Conservation (phyloP, 306 rosid species). For the Pachyrhizus erosus region DNA sequence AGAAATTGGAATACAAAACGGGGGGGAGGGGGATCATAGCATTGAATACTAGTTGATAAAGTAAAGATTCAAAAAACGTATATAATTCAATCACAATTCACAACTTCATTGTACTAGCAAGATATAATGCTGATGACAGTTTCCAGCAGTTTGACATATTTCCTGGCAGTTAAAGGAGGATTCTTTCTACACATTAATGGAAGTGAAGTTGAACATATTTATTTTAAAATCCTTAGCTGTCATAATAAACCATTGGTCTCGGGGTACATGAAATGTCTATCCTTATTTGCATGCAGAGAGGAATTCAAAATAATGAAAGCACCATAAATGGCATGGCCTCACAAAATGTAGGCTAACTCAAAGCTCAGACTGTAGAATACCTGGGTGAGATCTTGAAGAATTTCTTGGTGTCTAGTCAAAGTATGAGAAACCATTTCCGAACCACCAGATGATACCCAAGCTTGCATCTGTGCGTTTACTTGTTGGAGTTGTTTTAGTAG, state of each 20-base stretch:
- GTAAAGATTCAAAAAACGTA: neutral
- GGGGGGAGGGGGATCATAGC: neutral
- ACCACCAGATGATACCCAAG: conserved; percentile 97
- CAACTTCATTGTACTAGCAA: neutral
- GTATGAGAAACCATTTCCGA: conserved; percentile 99
- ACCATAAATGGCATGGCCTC: conserved; percentile 22
- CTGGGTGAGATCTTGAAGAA: conserved; percentile 98
- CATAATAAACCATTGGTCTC: neutral
- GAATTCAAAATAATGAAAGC: conserved; percentile 14
- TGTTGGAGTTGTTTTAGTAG: conserved; percentile 89
- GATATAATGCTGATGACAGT: neutral
- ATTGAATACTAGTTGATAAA: neutral
- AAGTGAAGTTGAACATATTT: neutral
- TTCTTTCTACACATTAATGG: neutral
- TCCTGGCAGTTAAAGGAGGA: neutral
- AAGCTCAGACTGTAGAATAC: conserved; percentile 50
- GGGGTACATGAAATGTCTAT: conserved; percentile 18
- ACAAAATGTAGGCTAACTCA: conserved; percentile 7
- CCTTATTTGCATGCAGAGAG: conserved; percentile 31
- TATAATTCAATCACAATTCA: neutral
- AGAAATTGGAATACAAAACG: neutral
- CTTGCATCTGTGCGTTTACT: conserved; percentile 97
- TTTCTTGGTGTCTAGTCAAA: conserved; percentile 96
- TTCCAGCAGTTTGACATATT: conserved; percentile 17
- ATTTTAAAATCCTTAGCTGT: neutral